These are phyloP conservation scores for Melampsora larici-populina DNA, from an alignment of 1,284 basidiomycete genomes.

Conservation along the genomic window DNA sequence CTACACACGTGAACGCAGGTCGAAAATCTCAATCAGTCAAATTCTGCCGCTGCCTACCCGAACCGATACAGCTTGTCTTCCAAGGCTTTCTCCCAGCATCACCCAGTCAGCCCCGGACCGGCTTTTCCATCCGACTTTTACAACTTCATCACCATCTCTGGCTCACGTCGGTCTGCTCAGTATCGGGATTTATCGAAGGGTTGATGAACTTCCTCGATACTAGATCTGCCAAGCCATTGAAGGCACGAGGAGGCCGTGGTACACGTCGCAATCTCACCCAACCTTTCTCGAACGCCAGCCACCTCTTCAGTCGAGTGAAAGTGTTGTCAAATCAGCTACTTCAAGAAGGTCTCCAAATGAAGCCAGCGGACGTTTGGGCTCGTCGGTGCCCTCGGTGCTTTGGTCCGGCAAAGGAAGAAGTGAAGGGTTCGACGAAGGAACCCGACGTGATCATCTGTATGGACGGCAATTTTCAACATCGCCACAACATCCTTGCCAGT, in stretches of 20 bases:
- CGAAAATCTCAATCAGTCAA: not conserved
- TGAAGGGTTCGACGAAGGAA: not conserved
- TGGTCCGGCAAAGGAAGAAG: not conserved
- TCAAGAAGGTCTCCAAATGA: not conserved
- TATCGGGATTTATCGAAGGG: not conserved
- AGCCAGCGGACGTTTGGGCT: not conserved
- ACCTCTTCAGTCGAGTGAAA: not conserved
- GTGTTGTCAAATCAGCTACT: not conserved
- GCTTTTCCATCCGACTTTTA: not conserved
- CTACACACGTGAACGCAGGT: not conserved
- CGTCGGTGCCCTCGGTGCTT: not conserved
- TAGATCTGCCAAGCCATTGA: not conserved
- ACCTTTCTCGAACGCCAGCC: not conserved
- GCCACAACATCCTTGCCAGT: not conserved
- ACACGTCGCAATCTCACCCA: not conserved
- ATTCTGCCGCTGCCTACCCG: not conserved
- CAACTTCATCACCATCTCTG: not conserved
- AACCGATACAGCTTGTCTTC: not conserved
- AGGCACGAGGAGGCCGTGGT: not conserved
- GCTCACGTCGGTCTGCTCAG: not conserved
- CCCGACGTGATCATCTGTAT: not conserved
- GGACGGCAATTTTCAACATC: slow-evolving; percentile 12
- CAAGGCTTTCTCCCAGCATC: not conserved
- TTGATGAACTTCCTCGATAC: not conserved
- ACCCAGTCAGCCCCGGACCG: not conserved